phyloP scores from a whole-genome alignment of 495 filamentous ascomycete genomes.

The Cenococcum geophilum region DNA sequence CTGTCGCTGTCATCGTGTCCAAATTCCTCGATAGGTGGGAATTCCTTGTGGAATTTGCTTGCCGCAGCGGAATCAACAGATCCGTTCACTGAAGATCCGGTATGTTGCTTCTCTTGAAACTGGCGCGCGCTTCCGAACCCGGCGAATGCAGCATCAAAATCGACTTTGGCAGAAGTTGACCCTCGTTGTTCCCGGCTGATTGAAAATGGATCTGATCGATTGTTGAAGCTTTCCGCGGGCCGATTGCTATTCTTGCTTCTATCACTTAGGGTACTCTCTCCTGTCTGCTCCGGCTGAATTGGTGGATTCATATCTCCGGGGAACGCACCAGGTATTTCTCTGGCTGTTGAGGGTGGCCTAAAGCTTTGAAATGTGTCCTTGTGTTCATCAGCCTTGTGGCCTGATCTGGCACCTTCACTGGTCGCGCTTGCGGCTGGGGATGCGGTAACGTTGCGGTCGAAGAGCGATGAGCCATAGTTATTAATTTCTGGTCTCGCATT shows the following conservation, averaged over 20 bases:
- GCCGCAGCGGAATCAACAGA: constrained; percentile 18
- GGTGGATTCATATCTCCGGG: constrained; percentile 46
- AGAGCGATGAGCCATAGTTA: constrained; percentile 17
- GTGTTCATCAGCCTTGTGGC: constrained; percentile 29
- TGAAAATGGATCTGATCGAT: constrained; percentile 49
- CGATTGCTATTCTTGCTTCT: constrained; percentile 37
- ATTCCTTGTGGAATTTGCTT: constrained; percentile 60
- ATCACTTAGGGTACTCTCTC: constrained; percentile 43
- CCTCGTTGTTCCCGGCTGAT: constrained; percentile 48
- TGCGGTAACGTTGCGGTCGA: constrained; percentile 26
- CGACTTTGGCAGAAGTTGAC: constrained; percentile 55
- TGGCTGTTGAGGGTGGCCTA: constrained; percentile 30
- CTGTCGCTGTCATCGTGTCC: constrained; percentile 64
- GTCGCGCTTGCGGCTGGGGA: constrained; percentile 33
- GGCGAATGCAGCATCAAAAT: constrained; percentile 70
- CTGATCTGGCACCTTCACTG: constrained; percentile 31
- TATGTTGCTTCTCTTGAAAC: constrained; percentile 29
- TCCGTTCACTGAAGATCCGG: constrained; percentile 18
- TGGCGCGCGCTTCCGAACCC: constrained; percentile 48
- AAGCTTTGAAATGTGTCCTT: constrained; percentile 34
- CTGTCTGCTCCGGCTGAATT: constrained; percentile 47
- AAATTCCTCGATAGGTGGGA: constrained; percentile 87
- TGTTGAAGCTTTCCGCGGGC: constrained; percentile 26
- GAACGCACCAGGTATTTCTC: constrained; percentile 53
- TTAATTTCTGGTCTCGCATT: constrained; percentile 31